Conservation (phyloP, 805 yeast species). For the Sungouiella blattae region DNA sequence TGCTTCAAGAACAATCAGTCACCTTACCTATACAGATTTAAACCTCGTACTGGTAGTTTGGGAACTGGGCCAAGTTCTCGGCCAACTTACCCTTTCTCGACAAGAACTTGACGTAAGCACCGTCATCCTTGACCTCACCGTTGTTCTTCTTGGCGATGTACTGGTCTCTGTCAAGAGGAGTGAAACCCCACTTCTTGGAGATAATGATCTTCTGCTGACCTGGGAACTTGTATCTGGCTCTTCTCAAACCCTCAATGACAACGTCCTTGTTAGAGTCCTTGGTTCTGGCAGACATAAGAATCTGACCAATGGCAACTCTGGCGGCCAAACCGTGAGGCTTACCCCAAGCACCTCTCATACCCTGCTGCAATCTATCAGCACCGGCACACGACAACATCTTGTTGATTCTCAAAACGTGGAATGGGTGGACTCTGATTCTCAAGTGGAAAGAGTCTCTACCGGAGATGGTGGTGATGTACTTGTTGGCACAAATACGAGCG, state of each 20-base stretch:
- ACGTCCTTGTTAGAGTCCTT: slow-evolving; percentile 97
- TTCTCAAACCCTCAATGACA: slow-evolving; percentile 98
- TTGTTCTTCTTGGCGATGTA: slow-evolving; percentile 91
- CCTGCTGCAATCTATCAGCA: slow-evolving; percentile 99
- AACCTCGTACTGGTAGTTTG: slow-evolving; percentile 67
- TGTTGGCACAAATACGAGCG: slow-evolving; percentile 99
- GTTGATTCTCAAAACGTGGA: slow-evolving; percentile 99
- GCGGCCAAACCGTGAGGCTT: slow-evolving; percentile 99
- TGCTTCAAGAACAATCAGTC: neutral
- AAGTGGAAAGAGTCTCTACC: slow-evolving; percentile 99
- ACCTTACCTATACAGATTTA: slow-evolving; percentile 17
- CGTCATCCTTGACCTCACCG: slow-evolving; percentile 99
- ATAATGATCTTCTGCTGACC: slow-evolving; percentile 99
- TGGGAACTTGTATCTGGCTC: slow-evolving; percentile 99
- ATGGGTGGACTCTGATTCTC: slow-evolving; percentile 99
- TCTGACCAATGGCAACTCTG: slow-evolving; percentile 98
- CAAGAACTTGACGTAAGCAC: slow-evolving; percentile 99
- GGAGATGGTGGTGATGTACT: slow-evolving; percentile 94
- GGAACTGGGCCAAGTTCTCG: slow-evolving; percentile 89
- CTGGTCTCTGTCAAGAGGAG: slow-evolving; percentile 96
- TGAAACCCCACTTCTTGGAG: slow-evolving; percentile 99
- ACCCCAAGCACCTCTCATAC: slow-evolving; percentile 99
- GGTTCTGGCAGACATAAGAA: slow-evolving; percentile 96
- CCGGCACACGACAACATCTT: slow-evolving; percentile 99
- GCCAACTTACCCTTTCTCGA: slow-evolving; percentile 94